A percentile compares a stretch with the other conserved stretches of the same genome.
Conservation (phyloP, 2,329 filamentous ascomycete genomes). For the Orbilia blumenaviensis region DNA sequence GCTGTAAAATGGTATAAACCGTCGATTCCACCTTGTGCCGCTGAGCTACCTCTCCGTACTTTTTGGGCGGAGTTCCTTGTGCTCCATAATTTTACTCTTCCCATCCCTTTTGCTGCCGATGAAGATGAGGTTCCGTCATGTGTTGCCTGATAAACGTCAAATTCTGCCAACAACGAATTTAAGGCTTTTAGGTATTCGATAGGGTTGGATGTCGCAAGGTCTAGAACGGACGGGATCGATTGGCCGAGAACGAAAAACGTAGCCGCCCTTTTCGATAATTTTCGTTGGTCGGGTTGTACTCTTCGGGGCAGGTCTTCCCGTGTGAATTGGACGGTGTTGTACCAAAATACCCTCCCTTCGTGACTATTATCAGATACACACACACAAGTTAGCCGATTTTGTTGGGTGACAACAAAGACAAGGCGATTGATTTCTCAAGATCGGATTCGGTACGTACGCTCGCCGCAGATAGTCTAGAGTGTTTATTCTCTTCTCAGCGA, state of each 20-base stretch:
- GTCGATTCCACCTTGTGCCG: constrained; percentile 47
- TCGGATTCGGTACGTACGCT: constrained; percentile 74
- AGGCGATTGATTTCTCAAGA: background rate
- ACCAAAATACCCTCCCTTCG: constrained; percentile 95
- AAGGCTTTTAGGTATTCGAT: constrained; percentile 87
- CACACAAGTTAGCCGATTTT: background rate
- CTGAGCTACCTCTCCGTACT: constrained; percentile 47
- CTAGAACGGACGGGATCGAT: constrained; percentile 86
- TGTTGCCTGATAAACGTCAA: constrained; percentile 89
- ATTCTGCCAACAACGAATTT: constrained; percentile 85
- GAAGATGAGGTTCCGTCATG: constrained; percentile 79
- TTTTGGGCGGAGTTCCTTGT: constrained; percentile 42
- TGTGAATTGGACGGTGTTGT: constrained; percentile 94
- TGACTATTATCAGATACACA: constrained; percentile 68
- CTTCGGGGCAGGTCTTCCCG: constrained; percentile 80
- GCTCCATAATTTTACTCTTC: constrained; percentile 51
- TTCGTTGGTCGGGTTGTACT: constrained; percentile 84
- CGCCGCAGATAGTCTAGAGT: constrained; percentile 93
- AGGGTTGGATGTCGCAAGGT: constrained; percentile 81
- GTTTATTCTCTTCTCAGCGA: constrained; percentile 89
- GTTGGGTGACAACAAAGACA: background rate
- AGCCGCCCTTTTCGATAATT: constrained; percentile 84
- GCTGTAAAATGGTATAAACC: constrained; percentile 51
- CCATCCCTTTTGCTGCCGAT: constrained; percentile 62
- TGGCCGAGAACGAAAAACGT: constrained; percentile 93